Evolutionary conservation across 116 monocot genomes (phyloP).

Genomic region (Dioscorea cayenensis): DNA sequence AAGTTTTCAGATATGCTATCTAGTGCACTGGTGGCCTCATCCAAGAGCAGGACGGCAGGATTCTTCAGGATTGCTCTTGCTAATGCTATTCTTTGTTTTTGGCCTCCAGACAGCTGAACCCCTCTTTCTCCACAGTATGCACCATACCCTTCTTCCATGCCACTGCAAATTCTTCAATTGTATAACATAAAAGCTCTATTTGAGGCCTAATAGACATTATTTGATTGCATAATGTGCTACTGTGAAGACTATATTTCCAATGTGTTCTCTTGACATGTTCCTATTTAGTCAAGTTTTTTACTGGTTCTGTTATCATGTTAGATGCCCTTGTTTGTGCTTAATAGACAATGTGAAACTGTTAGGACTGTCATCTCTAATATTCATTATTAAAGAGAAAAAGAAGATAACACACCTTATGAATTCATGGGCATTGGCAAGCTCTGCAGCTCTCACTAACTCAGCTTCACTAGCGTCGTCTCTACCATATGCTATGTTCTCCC

Average conservation of each 20-base stretch:
- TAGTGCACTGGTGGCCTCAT: constrained; percentile 48
- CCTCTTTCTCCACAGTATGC: constrained; percentile 33
- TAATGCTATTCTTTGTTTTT: constrained; percentile 44
- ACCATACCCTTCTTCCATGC: constrained; percentile 32
- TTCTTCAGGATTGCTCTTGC: constrained; percentile 36
- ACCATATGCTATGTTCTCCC: constrained; percentile 20
- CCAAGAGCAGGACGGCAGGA: constrained; percentile 32
- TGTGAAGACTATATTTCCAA: too few relatives aligned
- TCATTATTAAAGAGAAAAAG: too few relatives aligned
- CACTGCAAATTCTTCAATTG: neutral
- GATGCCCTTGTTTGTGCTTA: too few relatives aligned
- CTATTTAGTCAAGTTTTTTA: too few relatives aligned
- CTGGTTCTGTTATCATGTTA: too few relatives aligned
- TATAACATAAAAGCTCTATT: too few relatives aligned
- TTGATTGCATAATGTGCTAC: too few relatives aligned
- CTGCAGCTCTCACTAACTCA: constrained; percentile 15
- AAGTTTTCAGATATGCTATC: constrained; percentile 23
- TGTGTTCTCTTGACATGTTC: too few relatives aligned
- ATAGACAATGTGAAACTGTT: too few relatives aligned
- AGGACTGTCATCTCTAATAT: neutral
- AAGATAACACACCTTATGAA: neutral
- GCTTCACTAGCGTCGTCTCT: constrained; percentile 5
- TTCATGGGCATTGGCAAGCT: constrained; percentile 13
- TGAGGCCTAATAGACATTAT: too few relatives aligned
- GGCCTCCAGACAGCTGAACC: constrained; percentile 41